phyloP scores from a whole-genome alignment of 2,329 filamentous ascomycete genomes.

The Didymella pomorum region DNA sequence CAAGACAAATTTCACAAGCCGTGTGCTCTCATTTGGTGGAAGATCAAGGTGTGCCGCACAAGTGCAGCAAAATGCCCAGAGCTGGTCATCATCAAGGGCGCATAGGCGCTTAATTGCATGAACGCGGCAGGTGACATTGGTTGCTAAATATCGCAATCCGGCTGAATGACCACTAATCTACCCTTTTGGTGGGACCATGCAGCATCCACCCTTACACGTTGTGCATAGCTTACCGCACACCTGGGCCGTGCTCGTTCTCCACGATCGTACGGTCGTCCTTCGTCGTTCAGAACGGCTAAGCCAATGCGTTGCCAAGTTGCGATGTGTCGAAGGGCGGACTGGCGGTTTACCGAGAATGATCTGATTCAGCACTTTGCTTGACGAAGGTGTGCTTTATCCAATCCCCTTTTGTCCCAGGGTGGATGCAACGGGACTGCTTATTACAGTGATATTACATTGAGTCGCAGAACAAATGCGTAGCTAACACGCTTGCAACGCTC shows the following conservation, averaged over 20 bases:
- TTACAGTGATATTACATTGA: conserved; percentile 9
- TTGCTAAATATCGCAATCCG: conserved; percentile 26
- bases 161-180: conserved; percentile 17
- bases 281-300: conserved; percentile 11
- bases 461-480: neutral
- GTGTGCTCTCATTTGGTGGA: conserved; percentile 38
- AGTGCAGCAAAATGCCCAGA: conserved; percentile 34
- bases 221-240: conserved; percentile 18
- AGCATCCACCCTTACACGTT: conserved; percentile 16
- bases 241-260: conserved; percentile 21
- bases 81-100: conserved; percentile 26
- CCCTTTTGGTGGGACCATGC: conserved; percentile 12
- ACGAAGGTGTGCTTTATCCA: neutral
- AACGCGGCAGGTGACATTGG: conserved; percentile 27
- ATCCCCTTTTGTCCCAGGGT: conserved; percentile 1
- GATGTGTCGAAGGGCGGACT: conserved; percentile 7
- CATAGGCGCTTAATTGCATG: conserved; percentile 44
- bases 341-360: neutral
- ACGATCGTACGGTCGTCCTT: conserved; percentile 3
- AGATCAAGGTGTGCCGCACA: conserved; percentile 33
- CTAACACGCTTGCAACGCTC: conserved; percentile 6
- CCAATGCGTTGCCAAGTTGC: conserved; percentile 11
- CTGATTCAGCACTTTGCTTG: conserved; percentile 2
- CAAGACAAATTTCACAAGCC: conserved; percentile 33
- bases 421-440: neutral